Percentiles rank a stretch among this genome's conserved stretches.
Evolutionary conservation across 2,329 filamentous ascomycete species (phyloP).

Genomic region (Colletotrichum limetticola): DNA sequence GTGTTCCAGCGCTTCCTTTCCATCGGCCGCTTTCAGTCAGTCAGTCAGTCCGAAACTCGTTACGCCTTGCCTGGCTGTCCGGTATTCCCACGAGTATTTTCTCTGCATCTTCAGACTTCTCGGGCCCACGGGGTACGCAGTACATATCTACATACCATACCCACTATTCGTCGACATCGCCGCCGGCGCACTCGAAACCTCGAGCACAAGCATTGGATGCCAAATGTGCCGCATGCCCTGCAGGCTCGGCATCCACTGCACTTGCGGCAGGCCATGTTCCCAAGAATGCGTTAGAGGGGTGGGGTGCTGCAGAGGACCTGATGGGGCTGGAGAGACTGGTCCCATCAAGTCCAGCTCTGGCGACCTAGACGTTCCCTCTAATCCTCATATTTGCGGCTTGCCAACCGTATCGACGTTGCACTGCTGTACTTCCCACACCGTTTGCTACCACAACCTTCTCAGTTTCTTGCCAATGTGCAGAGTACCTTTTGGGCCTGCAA

Average conservation of each 20-base stretch:
- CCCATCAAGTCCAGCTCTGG: neutral
- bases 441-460: neutral
- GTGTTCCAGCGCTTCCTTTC: conserved; percentile 19
- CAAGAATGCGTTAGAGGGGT: conserved; percentile 15
- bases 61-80: neutral
- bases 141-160: neutral
- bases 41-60: neutral
- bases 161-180: conserved; percentile 8
- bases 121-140: neutral
- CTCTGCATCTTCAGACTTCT: neutral
- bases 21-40: neutral
- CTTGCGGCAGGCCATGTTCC: conserved; percentile 25
- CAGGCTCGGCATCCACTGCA: conserved; percentile 33
- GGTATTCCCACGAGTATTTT: neutral
- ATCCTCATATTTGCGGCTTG: neutral
- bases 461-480: neutral
- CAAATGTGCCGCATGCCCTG: conserved; percentile 32
- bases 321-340: neutral
- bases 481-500: neutral
- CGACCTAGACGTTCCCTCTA: neutral
- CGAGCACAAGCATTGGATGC: conserved; percentile 30
- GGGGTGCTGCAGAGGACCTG: conserved; percentile 24
- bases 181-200: conserved; percentile 11
- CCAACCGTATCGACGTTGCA: neutral
- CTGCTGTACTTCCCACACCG: neutral